These are phyloP conservation scores for Mycosarcoma mackinlayi DNA, from an alignment of 1,284 basidiomycete species.

Conservation along the genomic window DNA sequence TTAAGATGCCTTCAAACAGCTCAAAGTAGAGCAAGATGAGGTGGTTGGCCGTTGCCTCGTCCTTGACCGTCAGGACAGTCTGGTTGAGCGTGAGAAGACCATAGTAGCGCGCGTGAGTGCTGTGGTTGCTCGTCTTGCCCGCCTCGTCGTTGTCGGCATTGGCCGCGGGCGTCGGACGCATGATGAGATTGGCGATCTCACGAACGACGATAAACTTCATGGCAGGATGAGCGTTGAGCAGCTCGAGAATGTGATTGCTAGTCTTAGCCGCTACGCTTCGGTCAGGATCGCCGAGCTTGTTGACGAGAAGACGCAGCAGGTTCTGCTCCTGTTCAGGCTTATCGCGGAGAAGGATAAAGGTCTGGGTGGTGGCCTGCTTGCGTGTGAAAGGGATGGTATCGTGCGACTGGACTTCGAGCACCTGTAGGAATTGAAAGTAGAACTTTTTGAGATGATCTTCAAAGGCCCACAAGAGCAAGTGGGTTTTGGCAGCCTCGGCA, in stretches of 20 bases:
- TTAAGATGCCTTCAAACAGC: constrained; percentile 80
- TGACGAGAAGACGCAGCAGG: constrained; percentile 87
- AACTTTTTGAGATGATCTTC: constrained; percentile 98
- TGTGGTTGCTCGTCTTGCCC: constrained; percentile 45
- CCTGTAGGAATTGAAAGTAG: constrained; percentile 90
- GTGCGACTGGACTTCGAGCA: constrained; percentile 87
- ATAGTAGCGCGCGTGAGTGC: constrained; percentile 84
- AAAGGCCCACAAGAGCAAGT: constrained; percentile 86
- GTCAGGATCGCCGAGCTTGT: constrained; percentile 85
- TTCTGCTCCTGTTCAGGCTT: constrained; percentile 99
- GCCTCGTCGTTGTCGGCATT: constrained; percentile 43
- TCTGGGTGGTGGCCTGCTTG: constrained; percentile 77
- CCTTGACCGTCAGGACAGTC: constrained; percentile 79
- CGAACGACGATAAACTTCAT: constrained; percentile 93
- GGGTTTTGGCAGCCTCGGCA: constrained; percentile 68
- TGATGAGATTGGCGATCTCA: constrained; percentile 83
- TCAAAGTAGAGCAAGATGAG: constrained; percentile 94
- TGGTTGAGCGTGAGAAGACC: constrained; percentile 94
- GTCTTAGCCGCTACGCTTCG: constrained; percentile 88
- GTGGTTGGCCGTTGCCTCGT: constrained; percentile 79
- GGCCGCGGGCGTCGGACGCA: constrained; percentile 70
- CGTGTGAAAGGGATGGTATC: constrained; percentile 90
- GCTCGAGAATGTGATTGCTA: constrained; percentile 86
- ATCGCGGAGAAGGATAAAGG: constrained; percentile 82
- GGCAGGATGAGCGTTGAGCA: constrained; percentile 88